Conservation (phyloP, 2,329 filamentous ascomycete genomes). For the Emydomyces testavorans region DNA sequence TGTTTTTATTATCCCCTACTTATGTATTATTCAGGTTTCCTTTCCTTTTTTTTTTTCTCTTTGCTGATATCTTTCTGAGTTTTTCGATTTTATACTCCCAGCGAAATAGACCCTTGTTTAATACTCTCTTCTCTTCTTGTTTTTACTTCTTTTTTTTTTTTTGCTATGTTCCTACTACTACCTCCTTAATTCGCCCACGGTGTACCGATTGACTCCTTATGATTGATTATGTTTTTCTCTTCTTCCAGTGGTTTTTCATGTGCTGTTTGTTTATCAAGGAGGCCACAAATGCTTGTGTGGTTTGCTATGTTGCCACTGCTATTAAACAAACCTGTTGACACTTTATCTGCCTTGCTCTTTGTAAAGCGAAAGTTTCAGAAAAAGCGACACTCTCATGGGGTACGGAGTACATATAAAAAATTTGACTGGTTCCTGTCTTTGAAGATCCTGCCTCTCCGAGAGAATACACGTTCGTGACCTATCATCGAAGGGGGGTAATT, state of each 20-base stretch:
- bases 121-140: not conserved
- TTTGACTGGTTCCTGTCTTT: not conserved
- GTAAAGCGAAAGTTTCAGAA: not conserved
- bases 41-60: constrained; percentile 15
- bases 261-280: too few species aligned
- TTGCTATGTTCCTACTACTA: too few species aligned
- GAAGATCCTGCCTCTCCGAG: not conserved
- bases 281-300: too few species aligned
- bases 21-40: not conserved
- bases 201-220: not conserved
- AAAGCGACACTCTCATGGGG: not conserved
- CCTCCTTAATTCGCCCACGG: constrained; percentile 11
- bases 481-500: not conserved
- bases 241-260: not conserved
- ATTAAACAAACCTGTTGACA: too few species aligned
- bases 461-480: not conserved
- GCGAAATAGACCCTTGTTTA: constrained; percentile 1
- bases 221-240: not conserved
- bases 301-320: too few species aligned
- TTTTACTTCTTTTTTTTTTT: constrained; percentile 4
- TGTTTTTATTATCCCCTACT: not conserved
- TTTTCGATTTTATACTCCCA: too few species aligned
- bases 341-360: not conserved
- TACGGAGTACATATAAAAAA: not conserved
- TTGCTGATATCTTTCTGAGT: too few species aligned